Base-by-base conservation (phyloP, 2,329 filamentous ascomycete genomes). In the Alternaria hordeiaustralica region DNA sequence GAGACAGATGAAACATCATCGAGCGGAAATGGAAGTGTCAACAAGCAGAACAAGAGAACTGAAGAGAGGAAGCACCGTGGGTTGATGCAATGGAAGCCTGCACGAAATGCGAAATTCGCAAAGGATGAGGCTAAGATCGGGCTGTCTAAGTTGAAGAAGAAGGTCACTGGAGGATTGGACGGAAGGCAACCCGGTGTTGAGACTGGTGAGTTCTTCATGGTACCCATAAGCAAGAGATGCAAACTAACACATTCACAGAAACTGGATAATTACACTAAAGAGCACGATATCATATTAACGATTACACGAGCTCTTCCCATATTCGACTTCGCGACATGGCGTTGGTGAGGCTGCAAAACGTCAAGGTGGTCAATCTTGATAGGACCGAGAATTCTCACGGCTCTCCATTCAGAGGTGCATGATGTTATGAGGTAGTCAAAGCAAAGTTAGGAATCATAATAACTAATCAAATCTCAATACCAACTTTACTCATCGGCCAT, bases 61-160 rank as follows among this genome's bases (percentile, higher is more conserved):
- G 85, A 97, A 77, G 91, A 94, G 78, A 88, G 94, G 1, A 93
- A 94, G 81, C 94, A 97, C 71, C 87, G 94, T 11, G 95, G 95
- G 0, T 74, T 97, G 76, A 97, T 97, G 93, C 95, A 98, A 79
- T 98, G 94, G 94, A 92, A 90, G 75, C 94, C 95, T 0, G 92
- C 94, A 77, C 86, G 95, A 44, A 97, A 97, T 76, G 84, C 89
- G 21, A 89, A 90, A 69, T 98, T 97, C 78, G 94, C 90, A 46
- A 97, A 96, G 81, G 87, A 97, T 73, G 92, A 98, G 83, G 89
- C 92, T 1, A 90, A 91, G 73, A 94, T 90, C 81, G 93, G 92
- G 0, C 80, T 94, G 6, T 85, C 89, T 47, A 92, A 92, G 78
- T 82, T 96, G 59, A 92, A 90, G 79, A 91, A 92, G 74, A 90